A percentile compares a stretch with the other conserved stretches of the same genome.
phyloP scores from a whole-genome alignment of 495 filamentous ascomycete genomes.

The Neurospora sp. region DNA sequence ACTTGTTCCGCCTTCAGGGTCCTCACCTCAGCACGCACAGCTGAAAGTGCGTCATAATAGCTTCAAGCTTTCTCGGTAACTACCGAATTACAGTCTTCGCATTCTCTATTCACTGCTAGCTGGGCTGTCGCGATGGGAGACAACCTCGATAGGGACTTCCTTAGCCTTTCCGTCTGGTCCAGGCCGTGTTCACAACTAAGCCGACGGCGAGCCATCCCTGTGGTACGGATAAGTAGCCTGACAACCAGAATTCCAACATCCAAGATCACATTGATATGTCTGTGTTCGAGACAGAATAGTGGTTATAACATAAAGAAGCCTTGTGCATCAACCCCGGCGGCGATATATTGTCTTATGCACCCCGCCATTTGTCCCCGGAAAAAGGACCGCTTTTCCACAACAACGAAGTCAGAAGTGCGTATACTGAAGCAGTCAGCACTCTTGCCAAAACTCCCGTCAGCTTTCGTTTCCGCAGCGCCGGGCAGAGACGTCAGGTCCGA shows the following conservation, averaged over 20 bases:
- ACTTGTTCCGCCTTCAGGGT: not conserved
- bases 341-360: slow-evolving; percentile 19
- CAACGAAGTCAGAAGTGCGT: not conserved
- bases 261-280: slow-evolving; percentile 9
- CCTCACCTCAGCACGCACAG: not conserved
- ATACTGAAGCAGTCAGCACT: not conserved
- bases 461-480: slow-evolving; percentile 1
- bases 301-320: slow-evolving; percentile 3
- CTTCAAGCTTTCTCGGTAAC: not conserved
- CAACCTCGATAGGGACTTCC: no score
- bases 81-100: not conserved
- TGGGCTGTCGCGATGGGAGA: not conserved
- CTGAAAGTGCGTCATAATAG: not conserved
- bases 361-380: slow-evolving; percentile 17
- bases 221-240: not conserved
- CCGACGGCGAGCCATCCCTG: not conserved
- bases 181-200: not conserved
- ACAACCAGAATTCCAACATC: slow-evolving; percentile 5
- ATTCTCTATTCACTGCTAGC: not conserved
- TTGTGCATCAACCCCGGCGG: slow-evolving; percentile 17
- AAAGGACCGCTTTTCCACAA: slow-evolving; percentile 26
- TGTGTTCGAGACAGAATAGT: slow-evolving; percentile 2
- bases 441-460: slow-evolving; percentile 4
- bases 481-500: slow-evolving; percentile 9
- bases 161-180: not conserved